Conservation (phyloP, 2,329 filamentous ascomycete species). For the Trichocomaceae sp. region DNA sequence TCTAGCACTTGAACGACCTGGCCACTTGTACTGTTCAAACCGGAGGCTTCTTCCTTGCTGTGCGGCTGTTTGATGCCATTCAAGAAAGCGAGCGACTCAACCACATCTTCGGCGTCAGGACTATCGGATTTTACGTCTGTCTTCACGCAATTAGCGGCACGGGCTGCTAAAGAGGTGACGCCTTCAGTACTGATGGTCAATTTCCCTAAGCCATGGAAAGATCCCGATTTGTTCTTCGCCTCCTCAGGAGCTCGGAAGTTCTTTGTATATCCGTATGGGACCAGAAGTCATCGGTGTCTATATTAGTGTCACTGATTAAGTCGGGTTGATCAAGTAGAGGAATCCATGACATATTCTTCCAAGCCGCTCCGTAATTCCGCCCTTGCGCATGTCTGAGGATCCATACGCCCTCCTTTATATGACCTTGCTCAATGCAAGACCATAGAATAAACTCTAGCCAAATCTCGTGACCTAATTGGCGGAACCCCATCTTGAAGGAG, state of each 20-base stretch:
- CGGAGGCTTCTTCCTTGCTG: constrained; percentile 13
- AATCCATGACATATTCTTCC: constrained; percentile 39
- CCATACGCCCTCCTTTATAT: constrained; percentile 34
- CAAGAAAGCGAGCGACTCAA: constrained; percentile 10
- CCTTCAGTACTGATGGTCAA: constrained; percentile 54
- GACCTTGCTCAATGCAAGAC: constrained; percentile 45
- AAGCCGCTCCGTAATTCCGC: constrained; percentile 24
- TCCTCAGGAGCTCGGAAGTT: constrained; percentile 8
- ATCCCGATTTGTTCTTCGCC: constrained; percentile 14
- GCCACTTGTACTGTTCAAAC: constrained; percentile 1
- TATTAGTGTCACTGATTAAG: constrained; percentile 28
- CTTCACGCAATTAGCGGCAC: constrained; percentile 7
- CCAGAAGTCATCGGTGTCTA: constrained; percentile 32
- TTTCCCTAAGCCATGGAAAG: constrained; percentile 35
- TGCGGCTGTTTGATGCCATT: constrained; percentile 15
- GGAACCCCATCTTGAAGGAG: constrained; percentile 35
- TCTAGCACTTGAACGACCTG: constrained; percentile 47
- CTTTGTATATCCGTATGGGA: constrained; percentile 22
- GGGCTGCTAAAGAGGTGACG: constrained; percentile 41
- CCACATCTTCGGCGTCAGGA: constrained; percentile 23
- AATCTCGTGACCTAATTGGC: constrained; percentile 41
- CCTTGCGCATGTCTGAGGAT: constrained; percentile 32
- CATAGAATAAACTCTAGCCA: constrained; percentile 47
- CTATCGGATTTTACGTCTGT: constrained; percentile 37
- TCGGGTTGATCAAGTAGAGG: constrained; percentile 23